Conservation (phyloP, 306 rosid genomes). For the Phaseolus lunatus region DNA sequence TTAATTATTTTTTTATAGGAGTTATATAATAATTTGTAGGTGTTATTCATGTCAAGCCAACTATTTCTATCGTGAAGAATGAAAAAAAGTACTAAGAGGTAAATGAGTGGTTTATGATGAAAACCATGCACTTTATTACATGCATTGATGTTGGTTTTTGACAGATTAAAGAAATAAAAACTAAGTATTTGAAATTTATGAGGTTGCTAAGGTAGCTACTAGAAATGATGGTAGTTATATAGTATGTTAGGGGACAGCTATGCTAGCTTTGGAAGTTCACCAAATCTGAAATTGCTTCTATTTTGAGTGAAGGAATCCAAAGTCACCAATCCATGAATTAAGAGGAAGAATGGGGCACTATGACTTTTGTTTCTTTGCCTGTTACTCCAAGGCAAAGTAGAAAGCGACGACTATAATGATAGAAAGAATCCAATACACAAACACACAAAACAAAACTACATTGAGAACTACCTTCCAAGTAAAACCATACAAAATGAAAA, state of each 20-base stretch:
- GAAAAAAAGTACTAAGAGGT: no score
- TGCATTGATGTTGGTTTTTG: background rate
- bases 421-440: constrained; percentile 3
- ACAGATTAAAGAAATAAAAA: background rate
- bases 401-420: constrained; percentile 47
- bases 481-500: constrained; percentile 5
- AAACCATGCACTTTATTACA: constrained; percentile 28
- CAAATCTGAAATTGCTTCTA: constrained; percentile 50
- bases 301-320: constrained; percentile 54
- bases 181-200: background rate
- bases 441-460: background rate
- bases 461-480: constrained; percentile 20
- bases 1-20: no score
- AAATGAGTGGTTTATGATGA: no score
- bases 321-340: constrained; percentile 38
- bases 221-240: constrained; percentile 31
- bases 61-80: no score
- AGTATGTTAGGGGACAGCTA: constrained; percentile 35
- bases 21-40: no score
- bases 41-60: no score
- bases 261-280: constrained; percentile 44
- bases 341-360: constrained; percentile 20
- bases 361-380: constrained; percentile 30
- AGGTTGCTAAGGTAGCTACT: background rate
- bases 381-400: constrained; percentile 39